Base-by-base conservation (phyloP, 352 stramenopile species). In the Pythium myriotylum region DNA sequence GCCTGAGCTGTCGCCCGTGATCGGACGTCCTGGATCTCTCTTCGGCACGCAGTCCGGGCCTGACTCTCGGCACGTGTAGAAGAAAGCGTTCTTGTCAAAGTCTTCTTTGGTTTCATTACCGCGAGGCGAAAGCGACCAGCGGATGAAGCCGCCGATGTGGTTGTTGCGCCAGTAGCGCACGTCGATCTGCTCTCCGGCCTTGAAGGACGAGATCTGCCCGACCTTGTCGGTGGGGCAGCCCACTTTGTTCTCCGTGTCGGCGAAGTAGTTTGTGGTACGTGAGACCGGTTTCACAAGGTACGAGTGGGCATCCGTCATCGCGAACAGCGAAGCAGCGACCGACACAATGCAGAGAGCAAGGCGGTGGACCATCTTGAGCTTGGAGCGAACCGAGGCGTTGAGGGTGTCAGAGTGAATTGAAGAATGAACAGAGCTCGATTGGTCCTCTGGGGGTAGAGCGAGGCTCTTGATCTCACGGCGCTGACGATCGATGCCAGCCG, bases 101-200 rank as follows among this genome's bases (percentile, higher is more conserved):
- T 10, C 5, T 5, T 47, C 62, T 26, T 66, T 47, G 14, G 62
- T 65, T 26, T 72, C 68, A 20, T 69, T n/a, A 17, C 63, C 63
- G 0, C 32, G 37, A 3, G 63, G 63, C 2, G 45, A 58, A 35
- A 75, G 43, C 26, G 68, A 51, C 56, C 58, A 75, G 39, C 63
- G 63, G 42, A 72, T 68, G 46, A 75, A 75, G 54, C 63, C 68
- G 5, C 68, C 68, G 8, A 70, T 45, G 58, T 76, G 68, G 64
- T 70, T 76, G 64, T 76, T 76, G 55, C 68, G 64, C 46, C 42
- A 59, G 51, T 73, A 72, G 27, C 54, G 55, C 22, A 76, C 68
- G 27, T 72, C 54, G 24, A 76, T 70, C 3, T 50, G 33, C 14
- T 61, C 68, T 16, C 68, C 68, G 1, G 64, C 43, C 4, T 13